A percentile compares a stretch with the other conserved stretches of the same genome.
phyloP scores from a whole-genome alignment of 345 rosid species.

The Corymbia maculata region DNA sequence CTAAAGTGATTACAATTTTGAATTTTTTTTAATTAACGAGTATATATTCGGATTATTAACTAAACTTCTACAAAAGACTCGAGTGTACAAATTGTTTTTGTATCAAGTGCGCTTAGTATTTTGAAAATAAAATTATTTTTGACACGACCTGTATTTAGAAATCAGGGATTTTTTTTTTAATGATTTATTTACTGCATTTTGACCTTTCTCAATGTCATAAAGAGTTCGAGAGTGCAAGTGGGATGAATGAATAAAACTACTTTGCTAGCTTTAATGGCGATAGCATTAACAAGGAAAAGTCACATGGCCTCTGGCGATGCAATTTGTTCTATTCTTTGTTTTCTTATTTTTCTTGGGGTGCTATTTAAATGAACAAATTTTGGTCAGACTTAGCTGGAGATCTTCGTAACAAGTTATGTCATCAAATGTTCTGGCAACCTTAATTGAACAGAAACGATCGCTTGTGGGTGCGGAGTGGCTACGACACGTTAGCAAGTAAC shows the following conservation, averaged over 20 bases:
- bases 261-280: background rate
- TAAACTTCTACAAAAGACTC: background rate
- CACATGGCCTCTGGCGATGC: background rate
- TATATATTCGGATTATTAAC: background rate
- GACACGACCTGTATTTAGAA: background rate
- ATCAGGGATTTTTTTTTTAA: background rate
- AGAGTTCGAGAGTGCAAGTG: background rate
- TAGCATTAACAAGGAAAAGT: background rate
- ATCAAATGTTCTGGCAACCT: background rate
- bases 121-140: background rate
- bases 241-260: background rate
- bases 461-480: background rate
- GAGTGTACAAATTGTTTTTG: background rate
- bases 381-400: background rate
- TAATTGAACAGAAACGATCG: background rate
- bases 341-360: background rate
- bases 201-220: background rate
- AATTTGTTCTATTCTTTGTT: background rate
- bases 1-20: no score
- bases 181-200: background rate
- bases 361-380: background rate
- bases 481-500: background rate
- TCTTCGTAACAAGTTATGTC: background rate
- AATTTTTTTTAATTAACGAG: background rate
- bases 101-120: background rate